Base-by-base conservation (phyloP, 495 filamentous ascomycete genomes). In the Aspergillus incahuasiensis region DNA sequence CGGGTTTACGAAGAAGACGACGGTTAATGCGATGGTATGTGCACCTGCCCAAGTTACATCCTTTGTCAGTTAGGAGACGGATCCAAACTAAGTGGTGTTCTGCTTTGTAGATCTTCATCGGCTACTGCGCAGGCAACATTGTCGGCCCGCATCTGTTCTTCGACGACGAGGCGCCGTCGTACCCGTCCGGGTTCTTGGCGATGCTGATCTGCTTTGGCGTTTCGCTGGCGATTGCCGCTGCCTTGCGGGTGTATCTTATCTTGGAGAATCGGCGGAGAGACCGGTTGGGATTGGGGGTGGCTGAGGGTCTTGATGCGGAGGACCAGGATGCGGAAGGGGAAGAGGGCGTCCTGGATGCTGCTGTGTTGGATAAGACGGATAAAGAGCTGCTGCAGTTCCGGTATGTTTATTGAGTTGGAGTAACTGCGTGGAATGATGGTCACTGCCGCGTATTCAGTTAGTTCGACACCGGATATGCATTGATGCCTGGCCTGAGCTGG, bases 71-170 rank as follows among this genome's bases (percentile, higher is more conserved):
- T n/a, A n/a, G n/a, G n/a, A n/a, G n/a, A n/a, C n/a, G n/a, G n/a
- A n/a, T n/a, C n/a, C n/a, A n/a, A n/a, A n/a, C n/a, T 24, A 9
- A 25, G 15, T n/a, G n/a, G 19, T 9, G 16, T 25, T 43, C 3
- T 2, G 18, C 12, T 43, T 19, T 1, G 15, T 18, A 58, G 56
- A 41, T 54, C 40, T 65, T 65, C 30, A 52, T 65, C 19, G 60
- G 42, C 7, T 63, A 80, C 56, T 80, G 75, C 49, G 61, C 77
- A 9, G 78, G 78, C 3, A 65, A 65, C 25, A 60, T 63, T 43
- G 53, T 58, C 25, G 63, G 60, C 0, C 63, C 63, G 4, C 55
- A 61, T 12, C 15, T 63, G 3, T 58, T 65, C 35, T 59, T 55
- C 24, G 46, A 46, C 3, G 24, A 47, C 2, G 49, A 65, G 21